Base-by-base conservation (phyloP, 2,329 filamentous ascomycete genomes). In the Immersiporthe knoxdaviesiana region DNA sequence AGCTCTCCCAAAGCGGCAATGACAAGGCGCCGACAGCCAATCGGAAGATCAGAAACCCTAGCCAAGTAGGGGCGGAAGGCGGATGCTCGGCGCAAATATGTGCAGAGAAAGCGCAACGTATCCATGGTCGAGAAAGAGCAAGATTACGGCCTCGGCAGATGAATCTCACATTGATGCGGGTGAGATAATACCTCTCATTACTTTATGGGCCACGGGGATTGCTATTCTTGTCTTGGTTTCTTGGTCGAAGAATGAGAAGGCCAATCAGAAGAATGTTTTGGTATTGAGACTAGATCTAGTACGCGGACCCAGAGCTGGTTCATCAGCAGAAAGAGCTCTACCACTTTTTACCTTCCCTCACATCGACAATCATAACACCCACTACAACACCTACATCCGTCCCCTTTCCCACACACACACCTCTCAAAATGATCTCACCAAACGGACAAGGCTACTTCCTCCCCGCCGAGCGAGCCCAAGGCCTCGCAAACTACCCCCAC, bases 401-500 rank as follows among this genome's bases (percentile, higher is more conserved):
- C 16, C 18, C 32, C 16, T n/a, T 60, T 14, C 35, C 18, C 10
- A 60, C 32, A 35, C 16, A 24, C 8, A 35, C 52, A 21, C 14
- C 21, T 5, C 32, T 44, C 47, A 47, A 44, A 8, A 70, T 70
- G 69, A 64, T 71, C 16, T 73, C 73, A 11, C 63, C 74, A 66
- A 78, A 77, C 75, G 75, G 76, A 52, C 73, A 72, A 30, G 69
- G 74, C 62, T 79, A 73, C 70, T 74, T 79, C 64, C 75, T 77
- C 56, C 76, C 76, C 21, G 70, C 75, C 60, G 71, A 72, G 21
- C 73, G 72, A 4, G 76, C 77, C 11, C 77, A 78, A 47, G 77
- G 77, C 35, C 74, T 79, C 14, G 77, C 77, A 71, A 79, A 78
- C 73, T 79, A 79, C 72, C 77, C 77, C 0, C 77, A 79, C 69